Evolutionary conservation across 2,329 filamentous ascomycete genomes (phyloP).

Genomic region (Exophiala oligosperma): DNA sequence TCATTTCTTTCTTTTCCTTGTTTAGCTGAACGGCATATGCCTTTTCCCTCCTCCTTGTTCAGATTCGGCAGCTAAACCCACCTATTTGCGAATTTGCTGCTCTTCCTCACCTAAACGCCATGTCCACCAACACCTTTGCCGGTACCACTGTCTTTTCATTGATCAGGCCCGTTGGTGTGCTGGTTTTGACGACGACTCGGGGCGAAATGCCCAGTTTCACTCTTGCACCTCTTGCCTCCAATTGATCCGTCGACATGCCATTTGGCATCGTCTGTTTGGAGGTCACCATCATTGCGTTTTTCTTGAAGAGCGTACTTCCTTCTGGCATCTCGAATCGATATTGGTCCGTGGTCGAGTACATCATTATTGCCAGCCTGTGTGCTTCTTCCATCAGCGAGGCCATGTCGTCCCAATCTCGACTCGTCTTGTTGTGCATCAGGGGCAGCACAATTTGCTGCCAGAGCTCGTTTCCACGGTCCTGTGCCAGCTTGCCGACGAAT

Average conservation of each 20-base stretch:
- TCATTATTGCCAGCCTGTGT: conserved; percentile 18
- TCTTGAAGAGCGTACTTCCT: conserved; percentile 7
- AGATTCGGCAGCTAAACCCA: neutral
- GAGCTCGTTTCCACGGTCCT: conserved; percentile 18
- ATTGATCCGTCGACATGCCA: conserved; percentile 5
- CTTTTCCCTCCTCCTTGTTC: neutral
- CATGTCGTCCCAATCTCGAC: conserved; percentile 24
- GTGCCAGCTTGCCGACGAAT: conserved; percentile 10
- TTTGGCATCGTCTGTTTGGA: conserved; percentile 7
- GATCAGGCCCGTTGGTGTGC: conserved; percentile 12
- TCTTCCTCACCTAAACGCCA: neutral
- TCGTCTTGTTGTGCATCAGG: conserved; percentile 21
- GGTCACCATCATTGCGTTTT: conserved; percentile 13
- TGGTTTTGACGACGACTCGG: conserved; percentile 10
- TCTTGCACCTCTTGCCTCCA: conserved; percentile 11
- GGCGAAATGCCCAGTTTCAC: conserved; percentile 19
- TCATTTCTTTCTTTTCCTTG: too few relatives aligned
- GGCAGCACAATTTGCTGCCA: conserved; percentile 17
- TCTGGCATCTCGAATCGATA: conserved; percentile 20
- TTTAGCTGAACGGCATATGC: neutral
- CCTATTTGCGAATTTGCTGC: neutral
- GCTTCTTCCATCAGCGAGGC: conserved; percentile 20
- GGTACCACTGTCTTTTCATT: conserved; percentile 4
- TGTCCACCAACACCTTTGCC: conserved; percentile 18
- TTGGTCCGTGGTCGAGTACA: conserved; percentile 20